Conservation (phyloP, 768 basidiomycete genomes). For the Phlebiopsis flavidoalba region DNA sequence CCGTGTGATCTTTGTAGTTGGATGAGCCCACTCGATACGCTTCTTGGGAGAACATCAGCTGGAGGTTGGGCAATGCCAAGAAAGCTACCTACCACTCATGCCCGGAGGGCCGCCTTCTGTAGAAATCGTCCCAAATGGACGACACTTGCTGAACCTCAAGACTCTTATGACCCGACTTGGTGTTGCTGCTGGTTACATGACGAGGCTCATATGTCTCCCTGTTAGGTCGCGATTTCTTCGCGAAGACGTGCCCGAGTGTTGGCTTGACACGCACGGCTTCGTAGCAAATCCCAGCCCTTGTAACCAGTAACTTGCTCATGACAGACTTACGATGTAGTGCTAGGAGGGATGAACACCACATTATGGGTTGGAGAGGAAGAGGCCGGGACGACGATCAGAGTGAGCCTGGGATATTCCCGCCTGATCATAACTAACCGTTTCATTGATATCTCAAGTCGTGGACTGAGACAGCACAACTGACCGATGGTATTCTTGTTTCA, state of each 20-base stretch:
- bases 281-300: background rate
- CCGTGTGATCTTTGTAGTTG: conserved; percentile 16
- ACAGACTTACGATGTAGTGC: background rate
- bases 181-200: conserved; percentile 2
- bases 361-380: background rate
- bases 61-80: background rate
- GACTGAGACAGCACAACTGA: background rate
- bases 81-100: background rate
- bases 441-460: background rate
- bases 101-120: background rate
- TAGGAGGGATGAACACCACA: conserved; percentile 8
- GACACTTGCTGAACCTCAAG: conserved; percentile 2
- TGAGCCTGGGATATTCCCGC: background rate
- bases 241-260: conserved; percentile 4
- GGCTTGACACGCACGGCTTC: background rate
- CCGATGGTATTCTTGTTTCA: background rate
- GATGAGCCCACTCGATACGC: conserved; percentile 13
- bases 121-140: conserved; percentile 7
- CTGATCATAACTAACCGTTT: background rate
- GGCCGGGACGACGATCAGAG: background rate
- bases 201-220: conserved; percentile 3
- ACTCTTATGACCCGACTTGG: conserved; percentile 3
- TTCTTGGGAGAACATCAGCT: background rate
- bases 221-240: background rate
- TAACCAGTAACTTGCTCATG: background rate